Evolutionary conservation across 192 early-diverging fungal species (phyloP), one percentile per base, ranked within the genome.

Genomic region (Polychytrium aggregatum): DNA sequence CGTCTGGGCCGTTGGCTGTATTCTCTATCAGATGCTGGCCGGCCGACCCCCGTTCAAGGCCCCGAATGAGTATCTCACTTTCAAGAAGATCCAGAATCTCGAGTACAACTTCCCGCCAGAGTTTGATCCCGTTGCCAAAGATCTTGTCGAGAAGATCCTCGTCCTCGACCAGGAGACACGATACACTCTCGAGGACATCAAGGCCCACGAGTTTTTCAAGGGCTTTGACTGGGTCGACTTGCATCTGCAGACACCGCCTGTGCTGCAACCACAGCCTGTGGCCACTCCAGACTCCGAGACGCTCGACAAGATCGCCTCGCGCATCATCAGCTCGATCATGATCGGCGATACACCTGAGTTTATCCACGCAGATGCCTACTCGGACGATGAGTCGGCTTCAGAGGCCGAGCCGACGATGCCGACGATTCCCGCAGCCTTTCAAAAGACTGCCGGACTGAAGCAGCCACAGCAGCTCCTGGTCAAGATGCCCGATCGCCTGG

Each of bases 1-100:
- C 52, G 40, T 78, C 5, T 78, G 41, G 86, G 81, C 71, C 61
- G 71, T 65, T 72, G 83, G 83, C 64, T 78, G 93, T 65, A 91
- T 98, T 25, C 73, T 94, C 9, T 98, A 82, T 63, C 94, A 98
- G 58, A 54, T 98, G 56, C 60, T 94, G 17, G 76, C 82, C 18
- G 91, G 91, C 14, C 65, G 75, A 44, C 90, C 92, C 21, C 96
- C 96, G 1, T 97, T 98, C 68, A 92, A 93, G 53, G 96, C 82
- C 36, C 58, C 65, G 10, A 98, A 89, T 48, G 96, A 98, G 55
- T 98, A 96, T 58, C 84, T 86, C 59, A 98, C 91, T 0, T 98
- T 98, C 53, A 89, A 97, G 62, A 92, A 84, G 51, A 90, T 98
- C 41, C 70, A 86, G 37, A 85, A 86, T 28, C 71, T 94, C 16